Conservation (phyloP, 148 eudicot genomes). For the Vaccinium myrtillus region DNA sequence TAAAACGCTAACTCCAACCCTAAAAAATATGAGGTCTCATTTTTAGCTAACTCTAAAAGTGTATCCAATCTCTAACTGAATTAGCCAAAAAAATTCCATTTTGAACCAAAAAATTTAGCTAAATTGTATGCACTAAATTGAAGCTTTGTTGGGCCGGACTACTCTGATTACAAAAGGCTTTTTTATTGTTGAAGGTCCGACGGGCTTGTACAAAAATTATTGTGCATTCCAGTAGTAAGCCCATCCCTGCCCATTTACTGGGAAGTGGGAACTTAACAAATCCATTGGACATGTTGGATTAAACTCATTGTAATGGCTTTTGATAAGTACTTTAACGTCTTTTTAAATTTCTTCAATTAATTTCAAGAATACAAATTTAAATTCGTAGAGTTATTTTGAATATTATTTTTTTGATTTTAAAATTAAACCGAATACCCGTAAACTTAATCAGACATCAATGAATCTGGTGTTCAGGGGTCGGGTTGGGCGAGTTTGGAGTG, state of each 20-base stretch:
- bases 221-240: background rate
- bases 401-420: no score
- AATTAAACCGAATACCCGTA: no score
- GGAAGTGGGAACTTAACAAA: background rate
- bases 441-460: no score
- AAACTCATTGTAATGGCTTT: no score
- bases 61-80: background rate
- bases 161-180: background rate
- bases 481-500: no score
- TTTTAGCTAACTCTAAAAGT: background rate
- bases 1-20: background rate
- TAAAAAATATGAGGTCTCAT: background rate
- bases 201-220: background rate
- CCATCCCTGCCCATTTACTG: background rate
- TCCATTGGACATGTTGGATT: background rate
- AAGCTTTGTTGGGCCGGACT: background rate
- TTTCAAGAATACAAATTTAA: no score
- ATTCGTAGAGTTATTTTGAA: no score
- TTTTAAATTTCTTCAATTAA: no score
- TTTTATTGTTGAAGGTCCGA: background rate
- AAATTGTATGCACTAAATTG: background rate
- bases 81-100: background rate
- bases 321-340: no score
- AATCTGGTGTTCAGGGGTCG: no score
- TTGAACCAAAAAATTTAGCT: background rate